Evolutionary conservation across 2,329 filamentous ascomycete species (phyloP), one percentile per base, ranked within the genome.

Genomic region (Penicillium sp.): DNA sequence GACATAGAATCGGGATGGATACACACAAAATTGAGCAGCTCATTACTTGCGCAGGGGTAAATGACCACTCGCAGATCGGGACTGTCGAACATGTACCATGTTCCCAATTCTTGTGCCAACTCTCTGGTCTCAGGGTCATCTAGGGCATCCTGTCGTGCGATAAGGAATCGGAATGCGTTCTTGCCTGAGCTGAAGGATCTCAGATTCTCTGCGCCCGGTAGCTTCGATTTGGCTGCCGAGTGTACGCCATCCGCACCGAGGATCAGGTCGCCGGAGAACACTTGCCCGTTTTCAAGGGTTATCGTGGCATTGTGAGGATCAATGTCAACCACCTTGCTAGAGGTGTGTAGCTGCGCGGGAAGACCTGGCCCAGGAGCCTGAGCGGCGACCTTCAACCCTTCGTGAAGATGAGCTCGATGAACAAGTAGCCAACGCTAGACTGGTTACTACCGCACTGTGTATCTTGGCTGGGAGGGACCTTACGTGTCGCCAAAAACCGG

Each of bases 91-190:
- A 84, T 81, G n/a, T 75, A 70, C 15, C 84, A 67, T 17, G 79
- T 63, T 3, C 81, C 79, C 1, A 75, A 70, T 5, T 72, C 66
- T 17, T 76, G 67, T 0, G 73, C 77, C 49, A 80, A 76, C 15
- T 75, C 74, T 8, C 55, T 78, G 47, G 72, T 81, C 63, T 69
- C 77, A 29, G 68, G 82, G 69, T 76, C 80, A 47, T 69, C 75
- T 6, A 78, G 61, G 0, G 78, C 76, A 4, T 75, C 76, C 15
- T 85, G 80, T 1, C 79, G 78, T 0, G 80, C 75, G 0, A 88
- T 78, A 5, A 87, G 70, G 71, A 87, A 88, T 7, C 86, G 79
- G 69, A 86, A 88, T 0, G 85, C 85, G 48, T 81, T 84, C 69
- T 86, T 86, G 3, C 85, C 85, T 3, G 81, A 82, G 1, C 78